A percentile compares a stretch with the other conserved stretches of the same genome.
These are phyloP conservation scores for Ambrosiella beaveri DNA, from an alignment of 2,329 filamentous ascomycete genomes.

Conservation along the genomic window DNA sequence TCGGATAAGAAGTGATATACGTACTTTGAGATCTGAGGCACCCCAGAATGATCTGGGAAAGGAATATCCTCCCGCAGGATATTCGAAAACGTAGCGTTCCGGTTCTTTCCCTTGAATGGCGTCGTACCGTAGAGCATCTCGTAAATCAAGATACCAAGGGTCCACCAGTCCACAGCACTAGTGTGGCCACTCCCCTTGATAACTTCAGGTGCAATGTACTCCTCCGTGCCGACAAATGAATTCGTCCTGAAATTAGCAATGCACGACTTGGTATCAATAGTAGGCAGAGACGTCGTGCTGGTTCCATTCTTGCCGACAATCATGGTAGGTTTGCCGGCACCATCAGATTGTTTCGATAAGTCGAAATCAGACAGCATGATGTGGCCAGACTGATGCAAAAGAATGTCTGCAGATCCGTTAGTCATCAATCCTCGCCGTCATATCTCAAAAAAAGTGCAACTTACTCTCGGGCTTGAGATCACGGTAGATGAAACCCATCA, in stretches of 20 bases:
- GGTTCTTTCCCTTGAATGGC: conserved; percentile 97
- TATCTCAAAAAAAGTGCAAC: conserved; percentile 21
- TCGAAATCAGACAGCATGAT: conserved; percentile 99
- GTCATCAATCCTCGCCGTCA: neutral
- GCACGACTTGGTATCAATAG: conserved; percentile 97
- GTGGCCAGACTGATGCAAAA: conserved; percentile 96
- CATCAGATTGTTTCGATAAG: conserved; percentile 90
- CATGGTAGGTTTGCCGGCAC: conserved; percentile 93
- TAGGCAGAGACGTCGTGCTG: conserved; percentile 70
- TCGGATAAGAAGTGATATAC: conserved; percentile 21
- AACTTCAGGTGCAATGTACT: conserved; percentile 96
- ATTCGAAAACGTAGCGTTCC: conserved; percentile 95
- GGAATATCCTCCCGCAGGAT: conserved; percentile 90
- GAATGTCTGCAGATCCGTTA: conserved; percentile 48
- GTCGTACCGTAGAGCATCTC: conserved; percentile 99
- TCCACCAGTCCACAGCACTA: conserved; percentile 99
- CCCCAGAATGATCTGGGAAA: conserved; percentile 76
- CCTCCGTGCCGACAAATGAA: conserved; percentile 94
- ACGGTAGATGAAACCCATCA: conserved; percentile 99
- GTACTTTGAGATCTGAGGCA: conserved; percentile 82
- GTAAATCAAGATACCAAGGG: conserved; percentile 87
- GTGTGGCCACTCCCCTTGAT: conserved; percentile 98
- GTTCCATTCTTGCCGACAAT: conserved; percentile 82
- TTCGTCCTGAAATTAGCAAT: conserved; percentile 98
- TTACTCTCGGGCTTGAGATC: conserved; percentile 95